Base-by-base conservation (phyloP, 169 alveolate species). In the Plasmodium chabaudi region DNA sequence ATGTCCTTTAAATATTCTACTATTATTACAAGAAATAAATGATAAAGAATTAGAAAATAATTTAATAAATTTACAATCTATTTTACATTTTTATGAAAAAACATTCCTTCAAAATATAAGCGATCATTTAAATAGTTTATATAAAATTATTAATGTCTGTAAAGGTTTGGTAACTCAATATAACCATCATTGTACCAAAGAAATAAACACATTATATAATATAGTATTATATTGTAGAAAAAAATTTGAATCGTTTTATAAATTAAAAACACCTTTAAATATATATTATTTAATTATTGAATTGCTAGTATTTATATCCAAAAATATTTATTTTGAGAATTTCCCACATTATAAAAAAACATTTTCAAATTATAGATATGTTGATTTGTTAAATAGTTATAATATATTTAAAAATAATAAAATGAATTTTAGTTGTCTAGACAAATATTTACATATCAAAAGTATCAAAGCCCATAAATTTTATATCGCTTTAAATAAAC, bases 321-420 rank as follows among this genome's bases (percentile, higher is more conserved):
- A 77, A 64, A 77, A 77, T 77, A 77, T 77, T 13, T 77, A 63
- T 77, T 77, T 77, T 34, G 88, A 77, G 65, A 77, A 63, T 27
- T 77, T 77, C 15, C 88, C 88, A 2, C 88, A 77, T 64, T 77
- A 75, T 63, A 77, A 77, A 46, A 75, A 77, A 64, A 69, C 77
- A 2, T 77, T 77, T 77, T 77, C 88, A 6, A 77, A 61, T 51
- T 61, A 57, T 69, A 34, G 61, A 63, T 51, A 57, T 77, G 57
- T 77, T 5, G 88, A 77, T 49, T 47, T 77, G 7, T 63, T 77
- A 55, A 77, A 77, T 63, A 77, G 57, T 77, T 77, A 77, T 42
- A 47, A 77, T 13, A 21, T 68, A 0, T 3, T 49, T 17, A 63
- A 15, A 49, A 39, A 44, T 19, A 19, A 64, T 12, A 77, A 77